Evolutionary conservation across 345 rosid genomes (phyloP), one percentile per base, ranked within the genome.

Genomic region (Hevea brasiliensis): DNA sequence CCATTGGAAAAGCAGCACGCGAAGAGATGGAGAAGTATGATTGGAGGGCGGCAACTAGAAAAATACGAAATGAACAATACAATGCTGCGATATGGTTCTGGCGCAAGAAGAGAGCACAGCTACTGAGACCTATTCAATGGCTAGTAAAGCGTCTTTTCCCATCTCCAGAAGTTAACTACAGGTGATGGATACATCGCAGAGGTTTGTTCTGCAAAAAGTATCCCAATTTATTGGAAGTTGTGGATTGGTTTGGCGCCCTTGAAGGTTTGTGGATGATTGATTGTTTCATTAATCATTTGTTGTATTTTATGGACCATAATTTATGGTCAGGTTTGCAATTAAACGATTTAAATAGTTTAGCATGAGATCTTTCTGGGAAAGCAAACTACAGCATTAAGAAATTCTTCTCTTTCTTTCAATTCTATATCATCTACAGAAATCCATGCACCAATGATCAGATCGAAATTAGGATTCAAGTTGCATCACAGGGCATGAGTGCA

Each of bases 71-170:
- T 6, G 98, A 95, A 77, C 93, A 95, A 45, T 95, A 95, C 81
- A 85, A 85, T 41, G 97, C 94, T 14, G 99, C 99, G 53, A 95
- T 95, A 48, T 91, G 98, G 98, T 95, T 92, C 88, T 95, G 99
- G 99, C 81, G 90, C 76, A 85, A 85, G 87, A 89, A 90, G 79
- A 89, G 90, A 81, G 86, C 87, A 7, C 84, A 89, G 84, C 81
- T 92, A n/a, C 71, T 85, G 18, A 85, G 94, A 72, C 99, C 98
- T 13, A 1, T 95, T 51, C 90, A 84, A 45, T 92, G 96, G 98
- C 79, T 95, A 59, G 78, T 79, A 21, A 86, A 85, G 77, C 79
- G 87, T 23, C 32, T 92, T 63, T 95, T 89, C 74, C 94, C 93
- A 0, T 81, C 93, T 0, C 89, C 93, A 0, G 89, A 89, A 78